Base-by-base conservation (phyloP, 306 rosid species). In the Vigna angularis region DNA sequence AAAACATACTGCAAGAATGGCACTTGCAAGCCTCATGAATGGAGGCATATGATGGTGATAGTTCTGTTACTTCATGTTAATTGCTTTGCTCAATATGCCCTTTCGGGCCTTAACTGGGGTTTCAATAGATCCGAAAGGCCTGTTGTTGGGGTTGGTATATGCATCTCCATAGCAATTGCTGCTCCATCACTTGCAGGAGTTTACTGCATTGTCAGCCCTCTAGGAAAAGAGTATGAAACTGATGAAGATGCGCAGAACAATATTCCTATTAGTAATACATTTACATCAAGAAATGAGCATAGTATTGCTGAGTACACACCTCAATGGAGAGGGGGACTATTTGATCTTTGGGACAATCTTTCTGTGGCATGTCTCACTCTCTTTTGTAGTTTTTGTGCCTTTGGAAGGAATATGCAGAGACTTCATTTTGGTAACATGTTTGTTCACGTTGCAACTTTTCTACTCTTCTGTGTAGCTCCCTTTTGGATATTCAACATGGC, bases 1-100 rank as follows among this genome's bases (percentile, higher is more conserved):
- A 51, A 76, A 20, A 48, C 44, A 1, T 88, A 88, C 81, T 83
- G 85, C 59, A 90, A 85, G 80, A 86, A 86, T 53, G 87, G 83
- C 15, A 88, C 88, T 66, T 38, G 61, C 82, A 86, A 88, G 86
- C 92, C 92, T 50, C 64, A 24, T 52, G 90, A 88, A 71, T 3
- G 87, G 82, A 8, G 78, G 32, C 90, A 90, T 70, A 81, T 88
- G 79, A 80, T 81, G 89, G 87, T 81, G 53, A 84, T 85, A 20
- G 81, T 90, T 66, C 70, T 72, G 20, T 82, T 90, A 44, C 92
- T 88, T 66, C 90, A 90, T 84, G 67, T 88, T 26, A 86, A 86
- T 76, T 86, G 92, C 82, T 79, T 90, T 85, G 86, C 90, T 72
- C 90, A 86, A 26, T 88, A 88, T 85, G 90, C 92, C n/a, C 76